Evolutionary conservation across 345 rosid species (phyloP), one percentile per base, ranked within the genome.

Genomic region (Leavenworthia alabamica): DNA sequence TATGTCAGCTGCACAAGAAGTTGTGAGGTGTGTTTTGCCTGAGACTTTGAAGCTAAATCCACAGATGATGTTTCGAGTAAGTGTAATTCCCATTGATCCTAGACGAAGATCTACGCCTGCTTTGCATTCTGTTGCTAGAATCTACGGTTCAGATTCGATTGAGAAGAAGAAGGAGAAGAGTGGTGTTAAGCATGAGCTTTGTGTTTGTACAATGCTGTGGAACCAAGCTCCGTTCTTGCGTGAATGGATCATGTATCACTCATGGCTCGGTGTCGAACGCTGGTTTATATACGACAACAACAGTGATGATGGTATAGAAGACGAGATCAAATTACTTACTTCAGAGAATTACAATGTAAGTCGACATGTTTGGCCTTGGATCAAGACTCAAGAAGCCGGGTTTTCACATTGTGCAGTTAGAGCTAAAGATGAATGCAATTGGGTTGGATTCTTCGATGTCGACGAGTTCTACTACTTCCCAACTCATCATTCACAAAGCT

Each of bases 221-320:
- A 89, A 93, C 73, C 99, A 93, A 74, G 96, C 95, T 5, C 64
- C 94, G 4, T 79, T 77, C 28, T 64, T 93, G 28, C 74, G 79
- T 15, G 97, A 93, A 58, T 93, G 99, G 99, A 75, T 93, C 8
- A 80, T 74, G 74, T 89, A 89, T 72, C 99, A 93, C 64, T 79
- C 86, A 12, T 87, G 94, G 94, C 89, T 93, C 3, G 99, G 99
- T 3, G 85, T 93, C 4, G 83, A 87, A 62, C 83, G 94, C 3
- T 93, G 99, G 99, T 89, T 89, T 72, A 79, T 93, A 51, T 93
- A 93, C n/a, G 99, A 93, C 28, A 93, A 93, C 72, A 89, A 93
- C 65, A 93, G 99, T 23, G 92, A 93, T 49, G 99, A 93, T 16
- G 71, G 56, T 43, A 69, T 84, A 56, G 52, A 72, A 56, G 80